Evolutionary conservation across 1,284 basidiomycete species (phyloP).

Genomic region (Ceratobasidium sp.): DNA sequence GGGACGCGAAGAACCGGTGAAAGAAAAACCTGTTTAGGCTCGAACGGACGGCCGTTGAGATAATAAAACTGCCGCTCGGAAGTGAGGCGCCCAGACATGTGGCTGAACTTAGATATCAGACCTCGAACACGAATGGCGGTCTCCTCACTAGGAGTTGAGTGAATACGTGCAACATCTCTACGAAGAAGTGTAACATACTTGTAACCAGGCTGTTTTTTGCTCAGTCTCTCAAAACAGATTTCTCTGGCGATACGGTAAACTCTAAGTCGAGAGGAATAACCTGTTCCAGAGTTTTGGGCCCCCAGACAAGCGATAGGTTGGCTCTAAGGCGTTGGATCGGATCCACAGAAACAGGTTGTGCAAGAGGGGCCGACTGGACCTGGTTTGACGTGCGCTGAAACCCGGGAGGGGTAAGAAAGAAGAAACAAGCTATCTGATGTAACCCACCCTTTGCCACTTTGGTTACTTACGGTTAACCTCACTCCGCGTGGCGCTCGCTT

Average conservation of each 20-base stretch:
- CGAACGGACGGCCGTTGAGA: constrained; percentile 92
- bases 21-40: constrained; percentile 72
- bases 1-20: constrained; percentile 17
- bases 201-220: constrained; percentile 22
- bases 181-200: not conserved
- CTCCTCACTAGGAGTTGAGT: constrained; percentile 39
- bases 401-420: not conserved
- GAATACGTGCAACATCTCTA: not conserved
- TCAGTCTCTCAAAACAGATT: constrained; percentile 53
- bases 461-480: constrained; percentile 78
- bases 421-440: not conserved
- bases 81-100: constrained; percentile 75
- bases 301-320: constrained; percentile 84
- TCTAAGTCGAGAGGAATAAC: constrained; percentile 76
- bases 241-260: constrained; percentile 73
- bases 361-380: constrained; percentile 26
- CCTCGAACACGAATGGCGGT: constrained; percentile 71
- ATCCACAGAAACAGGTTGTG: constrained; percentile 7
- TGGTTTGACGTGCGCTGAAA: constrained; percentile 29
- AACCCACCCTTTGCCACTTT: constrained; percentile 73
- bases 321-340: constrained; percentile 61
- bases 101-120: constrained; percentile 77
- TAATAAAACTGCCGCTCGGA: constrained; percentile 94
- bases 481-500: constrained; percentile 63
- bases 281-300: constrained; percentile 77